Evolutionary conservation across 2,329 filamentous ascomycete species (phyloP), one percentile per base, ranked within the genome.

Genomic region (Incumbomyces delicatus): DNA sequence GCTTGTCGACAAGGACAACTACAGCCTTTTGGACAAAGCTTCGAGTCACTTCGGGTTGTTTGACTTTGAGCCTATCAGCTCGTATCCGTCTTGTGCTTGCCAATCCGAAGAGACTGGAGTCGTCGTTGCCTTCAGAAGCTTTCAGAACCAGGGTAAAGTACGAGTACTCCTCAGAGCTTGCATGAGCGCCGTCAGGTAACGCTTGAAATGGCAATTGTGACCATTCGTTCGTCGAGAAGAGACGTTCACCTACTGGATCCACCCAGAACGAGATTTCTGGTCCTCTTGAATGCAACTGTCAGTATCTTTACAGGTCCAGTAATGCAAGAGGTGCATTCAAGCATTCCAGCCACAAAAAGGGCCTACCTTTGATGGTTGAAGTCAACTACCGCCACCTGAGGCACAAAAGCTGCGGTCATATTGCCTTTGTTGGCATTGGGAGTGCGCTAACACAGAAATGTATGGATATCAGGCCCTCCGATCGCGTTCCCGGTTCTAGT

Each of bases 11-110:
- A 57, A 98, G 87, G 46, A 95, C 88, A 38, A 98, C 90, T 2
- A 98, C 88, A 12, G 90, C 92, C 71, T 98, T 98, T 64, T 98
- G 92, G 35, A 98, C 92, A 1, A 92, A 95, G 50, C 87, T 95
- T 51, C 92, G 78, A n/a, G 92, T 98, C 43, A 98, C 92, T 48
- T 96, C 90, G 42, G 84, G 73, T 0, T 88, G 85, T 22, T 87
- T 79, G 61, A 86, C 80, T 55, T 87, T 76, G 52, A 98, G 73
- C 58, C 81, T 74, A 12, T 80, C 79, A 13, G 88, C 77, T 60
- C 94, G 86, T 60, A 98, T 77, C 68, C 96, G 92, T 50, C 90
- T 78, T 13, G 90, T 95, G 65, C 92, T 98, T 14, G 88, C 85
- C 61, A 98, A 95, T 52, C 92, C 92, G 62, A 98, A 98, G 17